A percentile compares a stretch with the other conserved stretches of the same genome.
These are phyloP conservation scores for Xylaria arbuscula DNA, from an alignment of 2,329 filamentous ascomycete species.

Conservation along the genomic window DNA sequence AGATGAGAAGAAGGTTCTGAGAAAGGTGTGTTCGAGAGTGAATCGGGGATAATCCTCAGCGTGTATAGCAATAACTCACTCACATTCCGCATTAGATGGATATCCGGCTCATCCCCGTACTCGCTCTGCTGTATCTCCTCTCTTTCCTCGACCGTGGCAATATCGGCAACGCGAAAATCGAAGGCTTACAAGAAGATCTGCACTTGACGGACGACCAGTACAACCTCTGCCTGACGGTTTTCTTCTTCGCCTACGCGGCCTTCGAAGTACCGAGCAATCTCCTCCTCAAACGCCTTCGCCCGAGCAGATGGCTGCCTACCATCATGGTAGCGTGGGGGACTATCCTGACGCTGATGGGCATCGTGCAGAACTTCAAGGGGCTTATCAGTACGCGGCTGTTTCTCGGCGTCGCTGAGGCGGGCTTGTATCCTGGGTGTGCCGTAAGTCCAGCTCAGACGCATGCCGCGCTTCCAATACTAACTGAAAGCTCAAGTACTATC, in stretches of 20 bases:
- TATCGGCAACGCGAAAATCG: constrained; percentile 74
- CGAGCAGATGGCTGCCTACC: constrained; percentile 77
- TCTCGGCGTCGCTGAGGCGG: constrained; percentile 49
- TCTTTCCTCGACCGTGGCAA: constrained; percentile 77
- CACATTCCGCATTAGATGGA: constrained; percentile 57
- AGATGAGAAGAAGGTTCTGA: constrained; percentile 68
- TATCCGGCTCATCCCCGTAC: constrained; percentile 65
- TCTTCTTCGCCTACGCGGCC: constrained; percentile 83
- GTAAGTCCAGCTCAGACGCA: constrained; percentile 36
- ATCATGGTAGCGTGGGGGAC: constrained; percentile 73
- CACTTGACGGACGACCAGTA: constrained; percentile 74
- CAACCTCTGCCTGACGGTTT: constrained; percentile 75
- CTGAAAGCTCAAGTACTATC: constrained; percentile 55
- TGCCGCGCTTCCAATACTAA: constrained; percentile 5
- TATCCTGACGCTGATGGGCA: constrained; percentile 64
- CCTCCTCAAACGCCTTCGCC: constrained; percentile 77
- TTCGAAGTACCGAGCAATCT: constrained; percentile 84
- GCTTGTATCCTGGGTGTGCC: constrained; percentile 51
- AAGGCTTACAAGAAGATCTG: constrained; percentile 63
- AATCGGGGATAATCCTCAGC: background rate
- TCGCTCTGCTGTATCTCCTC: constrained; percentile 75
- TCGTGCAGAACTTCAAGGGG: constrained; percentile 61
- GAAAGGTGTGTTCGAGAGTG: constrained; percentile 57
- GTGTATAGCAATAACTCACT: constrained; percentile 5
- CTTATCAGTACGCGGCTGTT: constrained; percentile 64